phyloP scores from a whole-genome alignment of 495 filamentous ascomycete species.

The Aspergillus nanangensis region DNA sequence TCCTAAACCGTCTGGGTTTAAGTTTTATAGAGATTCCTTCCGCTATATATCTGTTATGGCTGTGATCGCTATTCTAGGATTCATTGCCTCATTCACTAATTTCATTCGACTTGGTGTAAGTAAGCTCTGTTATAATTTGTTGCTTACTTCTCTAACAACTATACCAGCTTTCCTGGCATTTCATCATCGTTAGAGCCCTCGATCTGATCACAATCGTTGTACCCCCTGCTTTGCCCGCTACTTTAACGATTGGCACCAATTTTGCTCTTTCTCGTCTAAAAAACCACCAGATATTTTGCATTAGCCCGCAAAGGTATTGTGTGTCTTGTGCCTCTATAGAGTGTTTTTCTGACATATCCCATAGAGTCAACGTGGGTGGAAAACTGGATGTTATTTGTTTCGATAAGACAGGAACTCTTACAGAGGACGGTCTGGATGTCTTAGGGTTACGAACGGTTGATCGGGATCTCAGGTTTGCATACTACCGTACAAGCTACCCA shows the following conservation, averaged over 20 bases:
- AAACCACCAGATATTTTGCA: conserved; percentile 89
- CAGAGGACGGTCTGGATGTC: conserved; percentile 95
- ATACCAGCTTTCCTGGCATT: conserved; percentile 66
- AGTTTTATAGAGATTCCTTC: conserved; percentile 97
- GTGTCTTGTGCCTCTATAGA: neutral
- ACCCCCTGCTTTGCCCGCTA: conserved; percentile 94
- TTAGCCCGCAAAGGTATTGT: conserved; percentile 75
- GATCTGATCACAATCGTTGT: conserved; percentile 98
- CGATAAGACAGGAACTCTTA: conserved; percentile 97
- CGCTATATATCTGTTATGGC: conserved; percentile 98
- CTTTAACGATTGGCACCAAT: conserved; percentile 91
- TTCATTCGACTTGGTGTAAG: conserved; percentile 74
- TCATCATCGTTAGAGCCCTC: conserved; percentile 86
- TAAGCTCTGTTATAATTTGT: neutral
- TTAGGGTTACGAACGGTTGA: conserved; percentile 79
- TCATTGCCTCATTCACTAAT: conserved; percentile 86
- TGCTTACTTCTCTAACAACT: conserved; percentile 16
- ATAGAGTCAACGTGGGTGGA: conserved; percentile 85
- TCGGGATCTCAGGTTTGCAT: conserved; percentile 43
- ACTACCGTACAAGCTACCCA: neutral
- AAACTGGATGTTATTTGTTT: conserved; percentile 97
- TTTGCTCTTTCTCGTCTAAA: conserved; percentile 88
- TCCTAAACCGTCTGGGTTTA: conserved; percentile 95
- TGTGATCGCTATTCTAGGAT: conserved; percentile 79
- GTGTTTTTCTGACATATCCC: conserved; percentile 4